Conservation (phyloP, 2,329 filamentous ascomycete genomes). For the Hymenoscyphus scutula region DNA sequence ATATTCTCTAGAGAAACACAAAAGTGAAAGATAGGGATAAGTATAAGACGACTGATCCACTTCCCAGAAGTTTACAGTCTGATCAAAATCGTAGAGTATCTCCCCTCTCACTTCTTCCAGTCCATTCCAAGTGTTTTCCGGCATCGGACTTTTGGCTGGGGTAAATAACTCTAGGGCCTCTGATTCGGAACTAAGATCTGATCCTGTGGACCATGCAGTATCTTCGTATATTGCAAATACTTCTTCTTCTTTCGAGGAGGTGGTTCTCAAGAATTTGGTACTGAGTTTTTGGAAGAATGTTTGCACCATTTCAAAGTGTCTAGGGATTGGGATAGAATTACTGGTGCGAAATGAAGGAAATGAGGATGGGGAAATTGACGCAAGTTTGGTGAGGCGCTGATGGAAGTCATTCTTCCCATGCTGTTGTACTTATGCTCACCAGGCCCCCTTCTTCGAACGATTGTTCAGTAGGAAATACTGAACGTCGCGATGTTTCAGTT, state of each 20-base stretch:
- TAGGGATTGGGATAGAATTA: too few species aligned
- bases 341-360: too few species aligned
- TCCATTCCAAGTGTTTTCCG: too few species aligned
- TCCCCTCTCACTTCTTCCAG: neutral
- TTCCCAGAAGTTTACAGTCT: neutral
- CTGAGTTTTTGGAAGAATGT: too few species aligned
- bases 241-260: too few species aligned
- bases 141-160: too few species aligned
- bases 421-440: neutral
- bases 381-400: neutral
- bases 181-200: too few species aligned
- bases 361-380: neutral
- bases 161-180: too few species aligned
- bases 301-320: too few species aligned
- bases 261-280: too few species aligned
- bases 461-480: neutral
- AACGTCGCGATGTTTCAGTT: neutral
- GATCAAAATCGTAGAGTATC: neutral
- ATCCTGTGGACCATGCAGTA: too few species aligned
- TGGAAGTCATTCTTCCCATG: neutral
- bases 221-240: too few species aligned
- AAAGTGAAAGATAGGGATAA: neutral
- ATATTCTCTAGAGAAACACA: neutral
- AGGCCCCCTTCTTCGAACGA: neutral
- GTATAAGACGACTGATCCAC: neutral